These are phyloP conservation scores for Magnusiomyces suaveolens DNA, from an alignment of 1,139 yeast species.

Conservation along the genomic window DNA sequence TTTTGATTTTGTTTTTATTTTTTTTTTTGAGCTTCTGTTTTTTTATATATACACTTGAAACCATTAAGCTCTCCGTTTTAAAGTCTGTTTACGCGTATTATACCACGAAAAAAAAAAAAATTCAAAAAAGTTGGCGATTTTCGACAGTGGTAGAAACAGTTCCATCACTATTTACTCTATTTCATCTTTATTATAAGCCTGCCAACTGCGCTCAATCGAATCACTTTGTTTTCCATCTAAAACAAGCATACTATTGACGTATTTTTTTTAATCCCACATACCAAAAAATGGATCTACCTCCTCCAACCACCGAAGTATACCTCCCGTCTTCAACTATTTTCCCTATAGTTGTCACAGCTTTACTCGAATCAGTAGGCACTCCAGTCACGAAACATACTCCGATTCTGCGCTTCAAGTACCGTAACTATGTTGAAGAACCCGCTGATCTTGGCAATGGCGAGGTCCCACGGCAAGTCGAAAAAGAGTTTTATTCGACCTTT, in stretches of 20 bases:
- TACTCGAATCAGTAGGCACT: slow-evolving; percentile 41
- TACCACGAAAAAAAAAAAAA: neutral
- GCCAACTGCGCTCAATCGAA: no score
- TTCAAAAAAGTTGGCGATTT: no score
- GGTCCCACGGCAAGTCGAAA: slow-evolving; percentile 24
- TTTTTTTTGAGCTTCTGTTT: no score
- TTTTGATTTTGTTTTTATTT: neutral
- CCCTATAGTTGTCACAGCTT: slow-evolving; percentile 56
- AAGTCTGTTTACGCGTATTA: neutral
- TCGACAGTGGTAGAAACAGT: no score
- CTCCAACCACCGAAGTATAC: slow-evolving; percentile 27
- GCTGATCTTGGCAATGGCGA: slow-evolving; percentile 29
- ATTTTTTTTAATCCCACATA: neutral
- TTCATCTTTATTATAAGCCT: no score
- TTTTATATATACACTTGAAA: no score
- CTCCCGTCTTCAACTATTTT: slow-evolving; percentile 53
- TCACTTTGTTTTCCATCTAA: no score
- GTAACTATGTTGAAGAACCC: slow-evolving; percentile 43
- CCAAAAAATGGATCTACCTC: neutral
- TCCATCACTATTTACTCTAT: no score
- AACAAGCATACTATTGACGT: neutral
- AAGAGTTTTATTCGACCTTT: slow-evolving; percentile 42
- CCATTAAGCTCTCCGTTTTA: no score
- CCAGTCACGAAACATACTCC: slow-evolving; percentile 45
- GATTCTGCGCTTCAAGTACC: slow-evolving; percentile 53